These are phyloP conservation scores for Schwanniomyces occidentalis DNA, from an alignment of 805 yeast species.

Conservation along the genomic window DNA sequence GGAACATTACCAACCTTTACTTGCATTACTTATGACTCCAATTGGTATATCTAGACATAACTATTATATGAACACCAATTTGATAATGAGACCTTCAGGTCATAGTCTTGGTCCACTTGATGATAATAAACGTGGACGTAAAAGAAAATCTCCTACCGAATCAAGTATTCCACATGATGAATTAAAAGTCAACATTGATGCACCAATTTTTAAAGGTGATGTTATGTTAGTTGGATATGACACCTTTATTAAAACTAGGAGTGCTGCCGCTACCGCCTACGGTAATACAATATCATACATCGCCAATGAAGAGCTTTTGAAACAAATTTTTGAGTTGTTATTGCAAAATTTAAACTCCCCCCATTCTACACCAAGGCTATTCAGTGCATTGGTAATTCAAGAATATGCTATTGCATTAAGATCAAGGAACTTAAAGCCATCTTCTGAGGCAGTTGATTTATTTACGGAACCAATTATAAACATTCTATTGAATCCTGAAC, in stretches of 20 bases:
- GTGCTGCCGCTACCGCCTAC: conserved; percentile 71
- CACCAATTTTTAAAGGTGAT: conserved; percentile 91
- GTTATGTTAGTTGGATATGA: conserved; percentile 80
- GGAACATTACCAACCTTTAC: conserved; percentile 58
- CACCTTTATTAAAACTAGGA: conserved; percentile 69
- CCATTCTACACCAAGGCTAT: conserved; percentile 79
- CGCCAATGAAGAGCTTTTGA: conserved; percentile 36
- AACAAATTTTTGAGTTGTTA: conserved; percentile 38
- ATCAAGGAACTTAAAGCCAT: conserved; percentile 12
- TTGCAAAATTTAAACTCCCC: conserved; percentile 51
- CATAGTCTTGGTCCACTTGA: conserved; percentile 28
- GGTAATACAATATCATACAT: conserved; percentile 64
- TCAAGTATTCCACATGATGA: conserved; percentile 52
- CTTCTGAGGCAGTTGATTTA: conserved; percentile 16
- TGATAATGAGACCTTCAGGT: conserved; percentile 81
- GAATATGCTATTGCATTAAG: conserved; percentile 53
- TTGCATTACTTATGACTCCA: conserved; percentile 83
- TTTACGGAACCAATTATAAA: conserved; percentile 31
- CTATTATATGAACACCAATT: conserved; percentile 76
- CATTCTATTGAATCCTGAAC: conserved; percentile 42
- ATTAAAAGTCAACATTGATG: conserved; percentile 80
- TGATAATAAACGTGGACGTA: conserved; percentile 43
- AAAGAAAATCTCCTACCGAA: conserved; percentile 39
- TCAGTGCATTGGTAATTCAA: conserved; percentile 67
- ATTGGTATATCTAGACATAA: conserved; percentile 90